phyloP scores from a whole-genome alignment of 208 protist species.

The Crithidia bombi region DNA sequence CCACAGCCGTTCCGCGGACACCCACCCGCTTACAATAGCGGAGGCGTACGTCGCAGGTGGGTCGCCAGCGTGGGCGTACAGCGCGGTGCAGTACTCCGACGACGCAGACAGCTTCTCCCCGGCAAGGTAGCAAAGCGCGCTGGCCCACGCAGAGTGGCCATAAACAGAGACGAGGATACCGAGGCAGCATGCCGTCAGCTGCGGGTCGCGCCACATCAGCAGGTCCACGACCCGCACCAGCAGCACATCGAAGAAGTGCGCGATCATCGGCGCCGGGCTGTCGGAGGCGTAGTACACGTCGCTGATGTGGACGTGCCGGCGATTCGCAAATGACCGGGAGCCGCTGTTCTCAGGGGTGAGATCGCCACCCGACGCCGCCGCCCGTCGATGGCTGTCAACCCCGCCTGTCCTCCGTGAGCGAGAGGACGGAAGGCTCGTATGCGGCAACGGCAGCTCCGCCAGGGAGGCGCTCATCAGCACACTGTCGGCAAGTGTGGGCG shows the following conservation, averaged over 20 bases:
- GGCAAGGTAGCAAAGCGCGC: constrained; percentile 18
- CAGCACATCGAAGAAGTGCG: constrained; percentile 32
- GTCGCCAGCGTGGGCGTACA: background rate
- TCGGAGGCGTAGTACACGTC: constrained; percentile 13
- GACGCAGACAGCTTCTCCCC: constrained; percentile 10
- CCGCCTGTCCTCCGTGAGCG: background rate
- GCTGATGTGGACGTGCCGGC: constrained; percentile 20
- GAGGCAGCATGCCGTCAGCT: constrained; percentile 31
- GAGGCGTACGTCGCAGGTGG: background rate
- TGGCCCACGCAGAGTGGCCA: constrained; percentile 24
- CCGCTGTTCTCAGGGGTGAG: background rate
- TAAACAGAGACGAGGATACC: constrained; percentile 28
- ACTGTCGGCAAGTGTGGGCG: background rate
- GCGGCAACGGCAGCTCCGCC: background rate
- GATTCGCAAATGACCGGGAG: constrained; percentile 1
- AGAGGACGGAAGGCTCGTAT: background rate
- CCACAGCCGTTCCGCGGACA: constrained; percentile 7
- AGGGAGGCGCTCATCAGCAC: background rate
- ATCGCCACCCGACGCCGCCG: background rate
- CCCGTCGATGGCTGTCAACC: background rate
- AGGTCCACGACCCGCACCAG: constrained; percentile 41
- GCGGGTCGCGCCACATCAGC: constrained; percentile 36
- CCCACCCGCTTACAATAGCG: background rate
- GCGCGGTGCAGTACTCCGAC: constrained; percentile 1
- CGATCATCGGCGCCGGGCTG: background rate